Evolutionary conservation across 1,139 yeast genomes (phyloP), one percentile per base, ranked within the genome.

Genomic region (Pichia sp.): DNA sequence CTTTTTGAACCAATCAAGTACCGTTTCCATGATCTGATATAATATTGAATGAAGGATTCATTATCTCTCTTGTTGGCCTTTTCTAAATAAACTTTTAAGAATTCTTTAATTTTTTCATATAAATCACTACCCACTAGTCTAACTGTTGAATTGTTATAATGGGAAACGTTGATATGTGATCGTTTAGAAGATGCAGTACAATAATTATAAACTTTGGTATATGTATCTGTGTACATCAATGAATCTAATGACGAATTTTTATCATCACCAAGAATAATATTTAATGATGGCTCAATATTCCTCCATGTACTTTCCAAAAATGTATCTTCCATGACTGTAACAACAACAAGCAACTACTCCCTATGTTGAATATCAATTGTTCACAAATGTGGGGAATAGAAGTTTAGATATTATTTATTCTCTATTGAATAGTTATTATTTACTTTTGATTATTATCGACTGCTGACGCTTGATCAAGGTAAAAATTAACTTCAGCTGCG

Each of bases 1-100:
- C 87, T 86, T 22, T 90, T 85, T 1, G 97, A 95, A 34, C 98
- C 98, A 47, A 87, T 79, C 32, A 95, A 81, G 62, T 78, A 94
- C 50, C 97, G 74, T 51, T 82, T 80, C 97, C 97, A 94, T 53
- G 84, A 78, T 56, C 80, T 72, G 40, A 87, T 95, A 61, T 94
- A 94, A 60, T 87, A 90, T 54, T 82, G 84, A 55, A 94, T 70
- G 57, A 90, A 83, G 4, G 82, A 68, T 61, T 87, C 96, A 50
- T 75, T 73, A 9, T 74, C 71, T 39, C 65, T 71, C 52, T 73
- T 69, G 37, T 52, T 51, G 41, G 82, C 67, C 35, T 70, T 67
- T 27, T 69, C 62, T 45, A 92, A 75, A 60, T 87, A 90, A 25
- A 66, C 63, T 38, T 72, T 70, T 55, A 92, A 71, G 60, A 87